Evolutionary conservation across 108 stramenopile species (phyloP), one percentile per base, ranked within the genome.

Genomic region (Mayamaea pseudoterrestris): DNA sequence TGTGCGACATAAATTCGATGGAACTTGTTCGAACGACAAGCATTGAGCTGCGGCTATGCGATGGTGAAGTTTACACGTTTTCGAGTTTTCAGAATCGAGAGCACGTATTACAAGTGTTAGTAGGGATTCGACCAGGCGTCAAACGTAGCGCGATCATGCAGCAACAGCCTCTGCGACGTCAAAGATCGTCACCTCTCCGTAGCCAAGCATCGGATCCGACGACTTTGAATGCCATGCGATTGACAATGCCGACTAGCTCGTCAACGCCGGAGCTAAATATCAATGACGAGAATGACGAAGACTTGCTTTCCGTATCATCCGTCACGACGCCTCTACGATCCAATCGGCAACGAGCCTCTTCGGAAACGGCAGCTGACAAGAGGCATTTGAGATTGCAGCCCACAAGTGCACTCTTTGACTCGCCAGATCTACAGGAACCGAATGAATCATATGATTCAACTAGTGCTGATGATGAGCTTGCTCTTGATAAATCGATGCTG

Each of bases 51-150:
- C 45, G 31, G 35, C 61, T 73, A 36, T 48, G 42, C 22, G 69
- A 68, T 12, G 50, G 50, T 30, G 76, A 80, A 36, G 57, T 71
- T 18, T 73, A 78, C 47, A 43, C 72, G 12, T 76, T 76, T 50
- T 66, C 65, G 8, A 58, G 59, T 12, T 74, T 76, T 32, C 14
- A 44, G 12, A 40, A 73, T 47, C 69, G 74, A n/a, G 55, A 70
- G n/a, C 24, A 37, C 5, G 62, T 73, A 6, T 25, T 80, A 9
- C 21, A 44, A n/a, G 2, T 68, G 22, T 26, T 68, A 11, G 27
- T 52, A 14, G 32, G 14, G 28, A 26, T 23, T 18, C 28, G 17
- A 47, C 26, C 18, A 5, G 48, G 26, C 24, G 28, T 41, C 16
- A 42, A 5, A 1, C 12, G 18, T 41, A 17, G 24, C 28, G n/a